Percentiles rank a stretch among this genome's conserved stretches.
Conservation (phyloP, 768 basidiomycete species). For the Gymnopilus dilepis region DNA sequence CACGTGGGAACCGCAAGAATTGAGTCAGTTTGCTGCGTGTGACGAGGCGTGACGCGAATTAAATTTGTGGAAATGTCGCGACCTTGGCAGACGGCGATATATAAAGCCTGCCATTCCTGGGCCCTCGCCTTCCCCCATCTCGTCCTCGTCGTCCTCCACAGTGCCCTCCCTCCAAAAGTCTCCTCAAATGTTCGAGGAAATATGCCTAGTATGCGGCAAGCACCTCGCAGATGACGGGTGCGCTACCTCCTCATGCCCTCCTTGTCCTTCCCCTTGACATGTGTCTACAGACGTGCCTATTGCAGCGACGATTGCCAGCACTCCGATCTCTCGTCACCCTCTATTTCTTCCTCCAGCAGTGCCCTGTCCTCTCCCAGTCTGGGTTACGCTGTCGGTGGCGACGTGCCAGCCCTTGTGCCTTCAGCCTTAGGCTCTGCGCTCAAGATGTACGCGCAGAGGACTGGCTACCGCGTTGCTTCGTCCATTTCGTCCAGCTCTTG, state of each 20-base stretch:
- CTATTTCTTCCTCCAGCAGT: slow-evolving; percentile 70
- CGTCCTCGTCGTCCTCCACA: slow-evolving; percentile 10
- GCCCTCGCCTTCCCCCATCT: slow-evolving; percentile 18
- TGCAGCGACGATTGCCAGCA: slow-evolving; percentile 73
- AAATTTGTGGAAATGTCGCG: slow-evolving; percentile 47
- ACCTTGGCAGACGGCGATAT: slow-evolving; percentile 40
- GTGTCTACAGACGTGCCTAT: slow-evolving; percentile 58
- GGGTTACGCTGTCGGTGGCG: slow-evolving; percentile 54
- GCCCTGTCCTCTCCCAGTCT: slow-evolving; percentile 71
- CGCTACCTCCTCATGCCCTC: slow-evolving; percentile 30
- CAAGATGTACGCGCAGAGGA: slow-evolving; percentile 45
- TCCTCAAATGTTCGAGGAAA: slow-evolving; percentile 73
- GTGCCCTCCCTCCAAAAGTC: neutral
- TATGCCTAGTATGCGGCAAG: slow-evolving; percentile 75
- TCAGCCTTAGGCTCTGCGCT: slow-evolving; percentile 67
- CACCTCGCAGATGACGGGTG: slow-evolving; percentile 68
- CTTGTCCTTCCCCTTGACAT: slow-evolving; percentile 10
- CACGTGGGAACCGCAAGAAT: slow-evolving; percentile 21
- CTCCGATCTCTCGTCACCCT: slow-evolving; percentile 67
- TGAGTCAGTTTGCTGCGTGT: slow-evolving; percentile 31
- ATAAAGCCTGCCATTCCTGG: slow-evolving; percentile 35
- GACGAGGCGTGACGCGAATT: slow-evolving; percentile 38
- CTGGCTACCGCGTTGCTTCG: slow-evolving; percentile 62
- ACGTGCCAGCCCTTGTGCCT: slow-evolving; percentile 71
- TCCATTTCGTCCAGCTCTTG: slow-evolving; percentile 65